Evolutionary conservation across 1,139 yeast species (phyloP), one percentile per base, ranked within the genome.

Genomic region (Geotrichum cucujoidarum): DNA sequence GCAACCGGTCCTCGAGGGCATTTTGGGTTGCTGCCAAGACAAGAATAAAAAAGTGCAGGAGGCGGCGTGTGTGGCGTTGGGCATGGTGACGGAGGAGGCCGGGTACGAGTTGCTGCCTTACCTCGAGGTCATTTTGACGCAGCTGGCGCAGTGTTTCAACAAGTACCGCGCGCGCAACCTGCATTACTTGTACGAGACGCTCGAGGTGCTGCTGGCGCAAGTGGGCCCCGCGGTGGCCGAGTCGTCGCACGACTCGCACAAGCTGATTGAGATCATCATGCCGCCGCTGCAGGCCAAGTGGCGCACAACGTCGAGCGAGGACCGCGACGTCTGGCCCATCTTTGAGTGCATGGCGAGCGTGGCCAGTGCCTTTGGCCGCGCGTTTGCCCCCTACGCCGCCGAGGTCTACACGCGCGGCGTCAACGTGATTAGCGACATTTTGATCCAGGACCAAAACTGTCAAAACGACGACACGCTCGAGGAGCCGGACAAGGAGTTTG

Each of bases 321-420:
- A 90, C 65, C 77, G 78, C 45, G 95, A 81, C 54, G 68, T 92
- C 55, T 88, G 97, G 92, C 95, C 97, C 10, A 72, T 92, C 54
- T 71, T 92, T 53, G 97, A 92, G 65, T 90, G 97, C 66, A 76
- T 92, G 77, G 87, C 97, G 4, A 80, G 90, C 10, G 84, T 92
- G 40, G 95, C 97, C 16, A 90, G 95, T 1, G 78, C 90, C 1
- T 69, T 90, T 52, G 92, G 95, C 21, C 88, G 84, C 54, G 68
- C 77, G 25, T 92, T 92, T 70, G 87, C 89, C 8, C 95, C 95
- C 7, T 89, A 82, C 70, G 97, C 97, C 0, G 75, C 84, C 10
- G 85, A 92, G 5, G 94, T 90, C n/a, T 92, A 87, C 63, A 77
- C 78, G 58, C 74, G 97, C 57, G 88, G 95, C 1, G 68, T 81